A percentile compares a stretch with the other conserved stretches of the same genome.
Evolutionary conservation across 257 asterid genomes (phyloP).

Genomic region (Gentiana dahurica): DNA sequence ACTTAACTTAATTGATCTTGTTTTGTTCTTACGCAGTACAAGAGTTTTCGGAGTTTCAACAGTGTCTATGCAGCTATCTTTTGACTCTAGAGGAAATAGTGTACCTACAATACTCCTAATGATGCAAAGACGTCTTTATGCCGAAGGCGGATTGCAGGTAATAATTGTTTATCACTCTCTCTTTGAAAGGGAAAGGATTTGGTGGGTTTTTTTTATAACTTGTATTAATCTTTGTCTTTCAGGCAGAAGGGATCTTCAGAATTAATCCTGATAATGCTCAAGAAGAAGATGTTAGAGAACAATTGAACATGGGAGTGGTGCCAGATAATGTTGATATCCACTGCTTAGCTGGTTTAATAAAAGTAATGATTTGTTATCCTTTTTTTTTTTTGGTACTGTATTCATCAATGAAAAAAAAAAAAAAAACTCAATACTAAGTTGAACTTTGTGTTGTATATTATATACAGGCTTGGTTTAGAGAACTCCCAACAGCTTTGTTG

Average conservation of each 20-base stretch:
- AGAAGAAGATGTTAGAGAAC: constrained; percentile 32
- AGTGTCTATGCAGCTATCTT: constrained; percentile 91
- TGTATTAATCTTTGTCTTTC: background rate
- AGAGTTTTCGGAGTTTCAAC: constrained; percentile 91
- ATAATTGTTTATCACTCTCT: too few relatives aligned
- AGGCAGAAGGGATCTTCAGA: constrained; percentile 38
- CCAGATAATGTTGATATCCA: constrained; percentile 30
- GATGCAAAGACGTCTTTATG: constrained; percentile 80
- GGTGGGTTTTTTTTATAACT: too few relatives aligned
- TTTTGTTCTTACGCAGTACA: constrained; percentile 30
- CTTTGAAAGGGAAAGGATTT: too few relatives aligned
- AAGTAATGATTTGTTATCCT: constrained; percentile 12
- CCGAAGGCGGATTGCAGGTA: constrained; percentile 81
- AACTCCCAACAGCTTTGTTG: constrained; percentile 66
- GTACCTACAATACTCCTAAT: constrained; percentile 77
- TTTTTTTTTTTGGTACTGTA: background rate
- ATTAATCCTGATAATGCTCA: constrained; percentile 31
- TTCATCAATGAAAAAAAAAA: too few relatives aligned
- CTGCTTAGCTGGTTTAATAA: constrained; percentile 37
- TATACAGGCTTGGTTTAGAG: constrained; percentile 79
- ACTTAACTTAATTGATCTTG: background rate
- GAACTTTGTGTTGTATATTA: too few relatives aligned
- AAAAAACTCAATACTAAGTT: too few relatives aligned
- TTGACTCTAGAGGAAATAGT: constrained; percentile 72
- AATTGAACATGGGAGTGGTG: constrained; percentile 22